Percentiles rank a stretch among this genome's conserved stretches.
phyloP scores from a whole-genome alignment of 129 eudicot species.

The Tagetes patula region DNA sequence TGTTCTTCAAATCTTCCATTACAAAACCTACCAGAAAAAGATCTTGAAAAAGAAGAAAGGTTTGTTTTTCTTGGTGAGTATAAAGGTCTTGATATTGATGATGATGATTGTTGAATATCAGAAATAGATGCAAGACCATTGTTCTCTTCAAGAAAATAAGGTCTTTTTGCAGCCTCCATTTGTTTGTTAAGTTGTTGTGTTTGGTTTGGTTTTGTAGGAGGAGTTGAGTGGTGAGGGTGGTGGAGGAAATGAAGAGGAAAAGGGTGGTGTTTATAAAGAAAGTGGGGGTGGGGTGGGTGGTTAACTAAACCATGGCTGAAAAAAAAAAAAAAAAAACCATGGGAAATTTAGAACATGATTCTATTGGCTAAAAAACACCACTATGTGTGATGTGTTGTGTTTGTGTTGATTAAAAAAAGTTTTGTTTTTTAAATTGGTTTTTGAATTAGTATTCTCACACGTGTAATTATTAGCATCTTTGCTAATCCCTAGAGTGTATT shows the following conservation, averaged over 20 bases:
- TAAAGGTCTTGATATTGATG: constrained; percentile 43
- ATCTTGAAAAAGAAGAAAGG: constrained; percentile 30
- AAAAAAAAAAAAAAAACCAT: no score
- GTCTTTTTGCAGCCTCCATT: constrained; percentile 47
- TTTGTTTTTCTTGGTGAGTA: constrained; percentile 43
- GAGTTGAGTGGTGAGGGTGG: constrained; percentile 21
- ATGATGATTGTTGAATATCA: constrained; percentile 20
- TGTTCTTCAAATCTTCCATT: constrained; percentile 51
- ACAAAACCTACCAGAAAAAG: constrained; percentile 41
- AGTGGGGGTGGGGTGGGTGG: constrained; percentile 3
- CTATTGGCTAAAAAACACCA: constrained; percentile 38
- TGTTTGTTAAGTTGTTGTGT: background rate
- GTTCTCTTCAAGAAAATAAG: constrained; percentile 45
- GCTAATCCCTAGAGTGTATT: background rate
- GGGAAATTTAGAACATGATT: constrained; percentile 9
- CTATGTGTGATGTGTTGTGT: background rate
- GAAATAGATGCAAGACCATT: constrained; percentile 48
- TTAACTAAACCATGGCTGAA: background rate
- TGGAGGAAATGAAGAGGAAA: constrained; percentile 19
- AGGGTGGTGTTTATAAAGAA: constrained; percentile 36
- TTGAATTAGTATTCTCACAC: background rate
- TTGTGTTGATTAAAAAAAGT: no score
- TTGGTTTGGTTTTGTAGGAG: no score
- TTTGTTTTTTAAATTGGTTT: no score
- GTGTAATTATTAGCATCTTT: constrained; percentile 13